phyloP scores from a whole-genome alignment of 2,329 filamentous ascomycete genomes.

The Calcarisporium arbuscula region DNA sequence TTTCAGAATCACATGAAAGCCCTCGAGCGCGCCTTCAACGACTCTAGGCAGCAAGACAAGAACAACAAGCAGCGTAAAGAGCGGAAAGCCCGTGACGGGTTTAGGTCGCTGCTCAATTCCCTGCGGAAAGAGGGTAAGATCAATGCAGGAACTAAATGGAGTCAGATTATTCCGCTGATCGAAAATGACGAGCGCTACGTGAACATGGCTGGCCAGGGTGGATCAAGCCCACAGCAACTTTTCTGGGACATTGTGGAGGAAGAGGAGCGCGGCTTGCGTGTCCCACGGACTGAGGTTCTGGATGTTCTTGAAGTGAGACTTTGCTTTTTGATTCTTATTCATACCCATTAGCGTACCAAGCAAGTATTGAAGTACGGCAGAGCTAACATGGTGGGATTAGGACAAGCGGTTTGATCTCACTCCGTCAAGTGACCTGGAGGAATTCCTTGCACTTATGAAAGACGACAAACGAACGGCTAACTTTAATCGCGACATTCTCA shows the following conservation, averaged over 20 bases:
- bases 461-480: conserved; percentile 83
- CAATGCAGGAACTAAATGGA: conserved; percentile 88
- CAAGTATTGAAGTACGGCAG: too few relatives aligned
- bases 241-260: conserved; percentile 97
- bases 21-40: conserved; percentile 86
- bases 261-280: conserved; percentile 80
- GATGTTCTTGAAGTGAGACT: conserved; percentile 78
- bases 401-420: conserved; percentile 90
- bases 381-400: conserved; percentile 44
- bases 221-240: conserved; percentile 81
- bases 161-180: conserved; percentile 66
- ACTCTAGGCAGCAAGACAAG: conserved; percentile 82
- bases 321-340: neutral
- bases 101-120: conserved; percentile 67
- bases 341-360: too few relatives aligned
- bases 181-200: conserved; percentile 77
- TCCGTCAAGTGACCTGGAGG: conserved; percentile 77
- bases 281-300: conserved; percentile 73
- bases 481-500: conserved; percentile 73
- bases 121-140: conserved; percentile 72
- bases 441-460: conserved; percentile 77
- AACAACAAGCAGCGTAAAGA: conserved; percentile 72
- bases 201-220: conserved; percentile 74
- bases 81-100: conserved; percentile 79
- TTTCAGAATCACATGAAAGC: conserved; percentile 95